These are phyloP conservation scores for Abrus pulchellus DNA, from an alignment of 306 rosid genomes.

Conservation along the genomic window DNA sequence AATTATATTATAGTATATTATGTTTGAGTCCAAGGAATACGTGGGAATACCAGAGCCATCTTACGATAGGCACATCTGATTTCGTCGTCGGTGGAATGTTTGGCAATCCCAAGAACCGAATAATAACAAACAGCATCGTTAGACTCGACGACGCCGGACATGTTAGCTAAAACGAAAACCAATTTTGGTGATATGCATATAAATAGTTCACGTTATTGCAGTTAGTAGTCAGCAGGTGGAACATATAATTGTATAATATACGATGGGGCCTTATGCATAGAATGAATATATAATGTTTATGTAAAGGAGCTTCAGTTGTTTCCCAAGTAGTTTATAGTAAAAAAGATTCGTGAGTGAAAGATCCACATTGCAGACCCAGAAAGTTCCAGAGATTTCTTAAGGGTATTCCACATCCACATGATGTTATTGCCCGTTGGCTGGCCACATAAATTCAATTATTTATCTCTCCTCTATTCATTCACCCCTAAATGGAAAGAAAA, in stretches of 20 bases:
- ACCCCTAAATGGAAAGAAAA: not conserved
- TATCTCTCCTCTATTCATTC: not conserved
- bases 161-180: not conserved
- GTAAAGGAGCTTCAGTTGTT: not conserved
- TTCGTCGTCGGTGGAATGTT: constrained; percentile 41
- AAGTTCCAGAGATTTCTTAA: constrained; percentile 49
- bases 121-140: constrained; percentile 44
- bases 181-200: too few relatives aligned
- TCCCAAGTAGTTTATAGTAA: not conserved
- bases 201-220: not conserved
- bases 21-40: not conserved
- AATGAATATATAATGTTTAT: not conserved
- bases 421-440: not conserved
- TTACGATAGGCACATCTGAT: constrained; percentile 51
- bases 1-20: not conserved
- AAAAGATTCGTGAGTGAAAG: constrained; percentile 14
- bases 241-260: not conserved
- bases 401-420: constrained; percentile 4
- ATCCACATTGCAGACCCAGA: constrained; percentile 6
- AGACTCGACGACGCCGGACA: constrained; percentile 31
- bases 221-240: not conserved
- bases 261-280: not conserved
- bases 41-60: constrained; percentile 47
- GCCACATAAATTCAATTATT: constrained; percentile 38
- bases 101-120: constrained; percentile 44